A percentile compares a stretch with the other conserved stretches of the same genome.
Conservation (phyloP, 2,329 filamentous ascomycete species). For the Eutypa lata region DNA sequence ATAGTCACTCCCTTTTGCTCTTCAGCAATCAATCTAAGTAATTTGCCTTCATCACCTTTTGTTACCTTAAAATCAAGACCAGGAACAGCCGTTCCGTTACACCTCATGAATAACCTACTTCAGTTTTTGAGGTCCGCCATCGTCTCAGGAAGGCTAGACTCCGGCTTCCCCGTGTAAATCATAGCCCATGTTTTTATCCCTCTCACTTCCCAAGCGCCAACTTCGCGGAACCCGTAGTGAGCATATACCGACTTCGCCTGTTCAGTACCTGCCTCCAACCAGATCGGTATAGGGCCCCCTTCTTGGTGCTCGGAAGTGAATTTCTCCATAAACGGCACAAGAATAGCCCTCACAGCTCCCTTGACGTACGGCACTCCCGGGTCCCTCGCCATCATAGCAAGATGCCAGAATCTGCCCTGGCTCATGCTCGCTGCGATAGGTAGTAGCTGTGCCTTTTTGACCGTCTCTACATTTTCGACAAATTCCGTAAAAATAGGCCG, state of each 20-base stretch:
- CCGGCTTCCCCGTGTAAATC: constrained; percentile 12
- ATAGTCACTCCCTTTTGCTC: too few species aligned
- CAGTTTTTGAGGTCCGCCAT: too few species aligned
- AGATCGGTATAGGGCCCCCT: constrained; percentile 12
- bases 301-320: neutral
- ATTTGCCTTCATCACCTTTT: too few species aligned
- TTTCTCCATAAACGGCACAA: constrained; percentile 14
- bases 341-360: constrained; percentile 13
- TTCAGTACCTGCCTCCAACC: constrained; percentile 13
- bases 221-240: constrained; percentile 14
- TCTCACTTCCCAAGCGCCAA: constrained; percentile 5
- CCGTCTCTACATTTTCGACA: neutral
- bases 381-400: constrained; percentile 18
- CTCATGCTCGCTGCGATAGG: constrained; percentile 10
- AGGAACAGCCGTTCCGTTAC: too few species aligned
- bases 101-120: too few species aligned
- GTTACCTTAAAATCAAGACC: too few species aligned
- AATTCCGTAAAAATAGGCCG: constrained; percentile 2
- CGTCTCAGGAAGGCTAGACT: neutral
- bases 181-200: constrained; percentile 14
- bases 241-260: constrained; percentile 11
- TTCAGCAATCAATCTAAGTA: too few species aligned
- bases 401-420: constrained; percentile 14
- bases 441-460: constrained; percentile 4
- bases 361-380: constrained; percentile 12